phyloP scores from a whole-genome alignment of 495 filamentous ascomycete species.

The Cairneyella variabilis region DNA sequence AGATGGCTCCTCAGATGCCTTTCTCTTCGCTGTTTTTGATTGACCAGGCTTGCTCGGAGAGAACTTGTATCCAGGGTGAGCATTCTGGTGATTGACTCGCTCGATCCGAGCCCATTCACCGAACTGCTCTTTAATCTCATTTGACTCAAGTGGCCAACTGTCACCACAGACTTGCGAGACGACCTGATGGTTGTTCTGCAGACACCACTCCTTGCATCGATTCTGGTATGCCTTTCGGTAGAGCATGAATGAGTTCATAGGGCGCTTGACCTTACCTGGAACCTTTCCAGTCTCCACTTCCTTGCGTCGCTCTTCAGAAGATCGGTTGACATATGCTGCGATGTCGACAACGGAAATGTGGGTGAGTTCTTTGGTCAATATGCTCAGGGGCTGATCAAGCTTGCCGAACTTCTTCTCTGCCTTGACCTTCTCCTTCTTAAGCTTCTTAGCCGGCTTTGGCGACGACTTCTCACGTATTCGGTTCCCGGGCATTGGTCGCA shows the following conservation, averaged over 20 bases:
- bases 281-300: conserved; percentile 68
- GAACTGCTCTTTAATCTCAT: conserved; percentile 70
- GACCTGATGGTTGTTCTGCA: conserved; percentile 90
- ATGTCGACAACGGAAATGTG: conserved; percentile 72
- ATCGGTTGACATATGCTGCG: conserved; percentile 73
- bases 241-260: conserved; percentile 99
- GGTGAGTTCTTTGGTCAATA: conserved; percentile 64
- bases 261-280: conserved; percentile 75
- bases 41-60: conserved; percentile 69
- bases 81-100: conserved; percentile 76
- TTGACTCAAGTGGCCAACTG: conserved; percentile 81
- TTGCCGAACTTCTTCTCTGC: conserved; percentile 46
- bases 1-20: conserved; percentile 31
- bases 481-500: conserved; percentile 21
- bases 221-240: conserved; percentile 93
- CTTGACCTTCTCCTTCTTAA: conserved; percentile 52
- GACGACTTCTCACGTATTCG: conserved; percentile 16
- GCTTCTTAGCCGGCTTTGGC: conserved; percentile 30
- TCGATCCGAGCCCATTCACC: conserved; percentile 78
- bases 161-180: conserved; percentile 80
- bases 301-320: conserved; percentile 56
- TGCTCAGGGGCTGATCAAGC: conserved; percentile 69
- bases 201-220: conserved; percentile 74
- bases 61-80: conserved; percentile 95
- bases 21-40: conserved; percentile 43